Conservation (phyloP, 192 early-diverging fungal genomes). For the Coemansia furcata region DNA sequence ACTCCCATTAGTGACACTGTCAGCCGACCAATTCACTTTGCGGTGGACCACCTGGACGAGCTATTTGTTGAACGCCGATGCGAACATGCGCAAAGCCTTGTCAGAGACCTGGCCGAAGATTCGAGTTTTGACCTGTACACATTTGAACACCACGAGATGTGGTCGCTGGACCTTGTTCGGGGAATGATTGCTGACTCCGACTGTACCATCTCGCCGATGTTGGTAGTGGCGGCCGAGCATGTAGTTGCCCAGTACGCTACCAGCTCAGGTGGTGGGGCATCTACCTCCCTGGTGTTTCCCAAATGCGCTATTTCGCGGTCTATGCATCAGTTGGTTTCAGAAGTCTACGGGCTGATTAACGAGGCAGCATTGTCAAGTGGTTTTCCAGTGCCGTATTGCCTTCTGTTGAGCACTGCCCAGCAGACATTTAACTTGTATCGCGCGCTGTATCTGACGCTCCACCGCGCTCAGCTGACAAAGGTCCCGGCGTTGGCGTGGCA, state of each 20-base stretch:
- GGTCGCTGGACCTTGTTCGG: constrained; percentile 19
- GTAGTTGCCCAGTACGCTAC: not conserved
- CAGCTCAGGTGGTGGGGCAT: not conserved
- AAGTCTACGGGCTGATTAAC: constrained; percentile 12
- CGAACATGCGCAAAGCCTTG: constrained; percentile 10
- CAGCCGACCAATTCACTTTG: constrained; percentile 12
- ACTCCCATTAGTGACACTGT: not conserved
- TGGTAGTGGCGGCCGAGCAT: not conserved
- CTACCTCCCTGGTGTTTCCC: constrained; percentile 1
- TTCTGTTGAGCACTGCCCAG: constrained; percentile 1
- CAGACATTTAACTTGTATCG: constrained; percentile 14
- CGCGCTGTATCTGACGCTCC: constrained; percentile 24
- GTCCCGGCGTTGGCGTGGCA: constrained; percentile 40
- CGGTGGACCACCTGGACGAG: constrained; percentile 14
- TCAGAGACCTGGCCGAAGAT: constrained; percentile 16
- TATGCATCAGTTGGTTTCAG: constrained; percentile 9
- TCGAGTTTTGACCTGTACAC: constrained; percentile 8
- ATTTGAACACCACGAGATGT: constrained; percentile 20
- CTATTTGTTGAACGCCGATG: constrained; percentile 23
- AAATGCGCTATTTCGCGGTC: constrained; percentile 15
- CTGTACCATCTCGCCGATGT: not conserved
- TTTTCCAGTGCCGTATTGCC: not conserved
- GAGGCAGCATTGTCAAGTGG: constrained; percentile 2
- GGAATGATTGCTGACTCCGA: not conserved
- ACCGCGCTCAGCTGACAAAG: constrained; percentile 21